Evolutionary conservation across 2,329 filamentous ascomycete species (phyloP).

Genomic region (Hymenotorrendiella dingleyae): DNA sequence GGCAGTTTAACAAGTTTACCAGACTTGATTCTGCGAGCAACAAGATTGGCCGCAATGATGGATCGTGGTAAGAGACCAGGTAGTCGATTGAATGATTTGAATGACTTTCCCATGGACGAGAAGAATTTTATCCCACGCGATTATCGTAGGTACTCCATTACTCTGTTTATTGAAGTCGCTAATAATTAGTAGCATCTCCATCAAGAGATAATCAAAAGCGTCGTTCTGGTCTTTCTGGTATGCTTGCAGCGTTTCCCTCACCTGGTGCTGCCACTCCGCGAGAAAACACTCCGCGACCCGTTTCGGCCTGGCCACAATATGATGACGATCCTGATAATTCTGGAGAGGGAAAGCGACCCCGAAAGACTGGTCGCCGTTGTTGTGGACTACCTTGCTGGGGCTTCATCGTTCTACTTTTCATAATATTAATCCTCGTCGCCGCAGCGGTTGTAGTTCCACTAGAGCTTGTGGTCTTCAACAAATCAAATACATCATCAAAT

Average conservation of each 20-base stretch:
- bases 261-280: constrained; percentile 45
- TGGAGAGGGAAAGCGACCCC: constrained; percentile 1
- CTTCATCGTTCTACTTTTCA: constrained; percentile 59
- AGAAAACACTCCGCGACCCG: constrained; percentile 31
- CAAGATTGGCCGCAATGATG: constrained; percentile 77
- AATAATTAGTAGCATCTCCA: constrained; percentile 9
- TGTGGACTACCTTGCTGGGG: constrained; percentile 81
- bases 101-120: constrained; percentile 39
- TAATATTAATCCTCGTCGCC: constrained; percentile 66
- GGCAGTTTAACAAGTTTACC: constrained; percentile 89
- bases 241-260: constrained; percentile 60
- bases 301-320: constrained; percentile 31
- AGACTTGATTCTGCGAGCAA: constrained; percentile 85
- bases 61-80: constrained; percentile 68
- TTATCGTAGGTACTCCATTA: constrained; percentile 17
- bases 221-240: constrained; percentile 45
- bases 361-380: constrained; percentile 48
- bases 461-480: constrained; percentile 56
- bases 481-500: constrained; percentile 29
- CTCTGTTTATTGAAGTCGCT: not conserved
- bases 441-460: constrained; percentile 78
- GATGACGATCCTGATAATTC: constrained; percentile 14
- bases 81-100: constrained; percentile 50
- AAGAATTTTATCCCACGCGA: constrained; percentile 22
- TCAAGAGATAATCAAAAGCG: constrained; percentile 14